phyloP scores from a whole-genome alignment of 768 basidiomycete genomes.

The Gymnopilus junonius region DNA sequence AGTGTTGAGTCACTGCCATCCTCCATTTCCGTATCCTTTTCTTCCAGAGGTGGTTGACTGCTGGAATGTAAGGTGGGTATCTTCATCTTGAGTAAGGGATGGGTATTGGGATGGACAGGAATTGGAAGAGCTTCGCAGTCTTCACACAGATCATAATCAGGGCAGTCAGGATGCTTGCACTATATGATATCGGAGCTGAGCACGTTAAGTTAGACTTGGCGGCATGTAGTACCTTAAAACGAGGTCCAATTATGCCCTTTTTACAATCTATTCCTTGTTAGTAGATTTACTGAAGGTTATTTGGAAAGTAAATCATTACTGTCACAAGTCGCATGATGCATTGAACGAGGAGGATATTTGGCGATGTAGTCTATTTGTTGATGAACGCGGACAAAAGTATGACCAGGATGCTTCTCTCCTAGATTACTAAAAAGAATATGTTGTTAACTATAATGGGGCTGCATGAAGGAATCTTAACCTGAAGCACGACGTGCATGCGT shows the following conservation, averaged over 20 bases:
- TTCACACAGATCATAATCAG: constrained; percentile 84
- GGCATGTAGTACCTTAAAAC: constrained; percentile 87
- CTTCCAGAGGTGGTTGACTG: not conserved
- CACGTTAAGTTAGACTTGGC: constrained; percentile 14
- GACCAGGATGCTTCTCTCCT: constrained; percentile 75
- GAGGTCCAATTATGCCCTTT: constrained; percentile 57
- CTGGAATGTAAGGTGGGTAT: constrained; percentile 21
- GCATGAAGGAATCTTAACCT: constrained; percentile 34
- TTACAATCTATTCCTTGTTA: constrained; percentile 42
- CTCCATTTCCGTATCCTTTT: not conserved
- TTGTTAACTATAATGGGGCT: not conserved
- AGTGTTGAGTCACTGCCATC: not conserved
- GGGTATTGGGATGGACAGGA: constrained; percentile 68
- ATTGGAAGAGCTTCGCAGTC: constrained; percentile 83
- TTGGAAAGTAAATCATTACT: constrained; percentile 30
- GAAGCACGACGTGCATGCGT: constrained; percentile 75
- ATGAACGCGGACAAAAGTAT: constrained; percentile 70
- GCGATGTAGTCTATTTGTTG: constrained; percentile 56
- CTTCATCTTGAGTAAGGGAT: constrained; percentile 78
- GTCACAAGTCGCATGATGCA: constrained; percentile 67
- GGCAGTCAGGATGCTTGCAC: constrained; percentile 81
- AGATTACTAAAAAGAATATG: constrained; percentile 50
- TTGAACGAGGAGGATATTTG: constrained; percentile 12
- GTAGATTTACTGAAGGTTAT: not conserved
- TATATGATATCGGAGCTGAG: constrained; percentile 26